These are phyloP conservation scores for Colletotrichum abscissum DNA, from an alignment of 2,329 filamentous ascomycete genomes.

Conservation along the genomic window DNA sequence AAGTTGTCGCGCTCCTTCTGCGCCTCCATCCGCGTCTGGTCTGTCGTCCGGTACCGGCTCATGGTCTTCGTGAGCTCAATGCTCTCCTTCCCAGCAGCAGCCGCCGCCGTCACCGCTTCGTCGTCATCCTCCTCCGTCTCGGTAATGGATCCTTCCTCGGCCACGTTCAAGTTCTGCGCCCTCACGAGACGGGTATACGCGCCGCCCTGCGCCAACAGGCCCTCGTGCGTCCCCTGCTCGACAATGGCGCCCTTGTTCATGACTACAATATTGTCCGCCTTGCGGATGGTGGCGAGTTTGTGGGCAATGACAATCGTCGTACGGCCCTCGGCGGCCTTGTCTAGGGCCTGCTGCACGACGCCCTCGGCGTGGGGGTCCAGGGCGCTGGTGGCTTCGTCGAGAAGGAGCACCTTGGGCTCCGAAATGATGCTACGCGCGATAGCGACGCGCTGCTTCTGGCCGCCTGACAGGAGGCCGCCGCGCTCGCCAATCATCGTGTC, in stretches of 20 bases:
- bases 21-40: slow-evolving; percentile 44
- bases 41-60: slow-evolving; percentile 44
- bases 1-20: slow-evolving; percentile 51
- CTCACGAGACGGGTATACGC: slow-evolving; percentile 64
- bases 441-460: slow-evolving; percentile 73
- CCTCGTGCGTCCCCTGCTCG: slow-evolving; percentile 70
- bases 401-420: slow-evolving; percentile 64
- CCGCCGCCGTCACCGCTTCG: not conserved
- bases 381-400: slow-evolving; percentile 75
- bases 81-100: slow-evolving; percentile 14
- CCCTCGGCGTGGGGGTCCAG: slow-evolving; percentile 53
- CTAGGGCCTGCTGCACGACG: slow-evolving; percentile 65
- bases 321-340: slow-evolving; percentile 61
- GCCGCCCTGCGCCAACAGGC: slow-evolving; percentile 57
- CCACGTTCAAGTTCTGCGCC: slow-evolving; percentile 49
- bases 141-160: slow-evolving; percentile 35
- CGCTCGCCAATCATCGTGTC: slow-evolving; percentile 69
- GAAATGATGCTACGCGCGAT: slow-evolving; percentile 62
- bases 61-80: slow-evolving; percentile 43
- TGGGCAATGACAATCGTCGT: slow-evolving; percentile 75
- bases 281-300: slow-evolving; percentile 64
- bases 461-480: slow-evolving; percentile 71
- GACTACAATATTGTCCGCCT: slow-evolving; percentile 73
- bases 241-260: slow-evolving; percentile 66
- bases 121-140: slow-evolving; percentile 42